Conservation (phyloP, 768 basidiomycete genomes). For the Pholiota conissans region DNA sequence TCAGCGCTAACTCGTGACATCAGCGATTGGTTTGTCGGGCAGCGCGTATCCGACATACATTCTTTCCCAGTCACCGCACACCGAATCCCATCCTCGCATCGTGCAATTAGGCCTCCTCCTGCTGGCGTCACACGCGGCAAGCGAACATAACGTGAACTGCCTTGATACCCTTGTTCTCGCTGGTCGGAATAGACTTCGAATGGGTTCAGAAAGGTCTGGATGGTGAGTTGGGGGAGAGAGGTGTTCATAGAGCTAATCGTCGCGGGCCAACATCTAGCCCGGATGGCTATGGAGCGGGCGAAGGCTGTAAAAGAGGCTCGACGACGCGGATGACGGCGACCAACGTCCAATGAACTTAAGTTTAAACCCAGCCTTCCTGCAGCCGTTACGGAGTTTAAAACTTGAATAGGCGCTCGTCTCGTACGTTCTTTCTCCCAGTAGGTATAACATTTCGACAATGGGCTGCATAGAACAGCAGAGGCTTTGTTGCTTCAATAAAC, state of each 20-base stretch:
- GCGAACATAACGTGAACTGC: slow-evolving; percentile 52
- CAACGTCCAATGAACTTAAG: not conserved
- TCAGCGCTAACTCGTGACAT: slow-evolving; percentile 44
- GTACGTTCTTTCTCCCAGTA: no score
- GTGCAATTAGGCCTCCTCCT: slow-evolving; percentile 69
- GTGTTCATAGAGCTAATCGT: slow-evolving; percentile 17
- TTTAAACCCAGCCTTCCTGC: no score
- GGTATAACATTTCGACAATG: no score
- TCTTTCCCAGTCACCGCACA: slow-evolving; percentile 81
- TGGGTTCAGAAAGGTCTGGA: slow-evolving; percentile 27
- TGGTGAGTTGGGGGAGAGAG: slow-evolving; percentile 24
- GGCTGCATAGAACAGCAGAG: no score
- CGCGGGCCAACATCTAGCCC: not conserved
- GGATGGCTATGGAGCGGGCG: no score
- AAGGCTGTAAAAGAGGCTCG: no score
- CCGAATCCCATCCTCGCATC: slow-evolving; percentile 61
- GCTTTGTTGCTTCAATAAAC: no score
- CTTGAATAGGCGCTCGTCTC: no score
- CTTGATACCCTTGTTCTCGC: slow-evolving; percentile 39
- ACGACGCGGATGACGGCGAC: not conserved
- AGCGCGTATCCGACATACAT: slow-evolving; percentile 45
- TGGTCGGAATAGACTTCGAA: slow-evolving; percentile 42
- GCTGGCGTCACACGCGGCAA: slow-evolving; percentile 56
- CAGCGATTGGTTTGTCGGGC: not conserved
- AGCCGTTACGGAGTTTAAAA: not conserved